These are phyloP conservation scores for Psilocybe cubensis DNA, from an alignment of 768 basidiomycete species.

Conservation along the genomic window DNA sequence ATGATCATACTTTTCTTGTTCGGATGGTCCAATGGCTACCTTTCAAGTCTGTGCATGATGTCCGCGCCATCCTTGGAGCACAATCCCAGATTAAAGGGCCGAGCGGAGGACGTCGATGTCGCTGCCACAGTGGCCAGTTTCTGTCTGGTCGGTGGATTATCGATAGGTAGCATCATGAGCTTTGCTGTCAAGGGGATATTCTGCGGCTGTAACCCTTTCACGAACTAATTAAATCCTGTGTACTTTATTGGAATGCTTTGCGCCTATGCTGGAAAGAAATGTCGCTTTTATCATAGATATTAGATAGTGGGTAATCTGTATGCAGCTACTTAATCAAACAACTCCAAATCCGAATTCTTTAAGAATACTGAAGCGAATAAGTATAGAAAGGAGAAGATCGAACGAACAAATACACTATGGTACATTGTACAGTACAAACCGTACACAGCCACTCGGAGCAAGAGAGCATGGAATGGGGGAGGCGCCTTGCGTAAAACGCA, in stretches of 20 bases:
- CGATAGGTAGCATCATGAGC: constrained; percentile 75
- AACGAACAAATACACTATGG: neutral
- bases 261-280: too few relatives aligned
- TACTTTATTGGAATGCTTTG: constrained; percentile 3
- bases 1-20: constrained; percentile 74
- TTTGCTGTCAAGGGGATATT: constrained; percentile 76
- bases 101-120: constrained; percentile 79
- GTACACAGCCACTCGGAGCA: neutral
- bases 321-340: too few relatives aligned
- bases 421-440: neutral
- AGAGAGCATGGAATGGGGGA: neutral
- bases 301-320: neutral
- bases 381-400: neutral
- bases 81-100: constrained; percentile 71
- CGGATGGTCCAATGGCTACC: constrained; percentile 82
- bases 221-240: constrained; percentile 3
- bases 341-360: too few relatives aligned
- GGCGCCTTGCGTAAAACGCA: neutral
- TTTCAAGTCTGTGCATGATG: constrained; percentile 82
- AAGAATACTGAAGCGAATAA: constrained; percentile 5
- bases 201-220: constrained; percentile 79
- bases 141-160: constrained; percentile 76
- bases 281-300: neutral
- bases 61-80: constrained; percentile 80
- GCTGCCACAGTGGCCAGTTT: constrained; percentile 85